A percentile compares a stretch with the other conserved stretches of the same genome.
Evolutionary conservation across 768 basidiomycete species (phyloP).

Genomic region (Rhodotorula babjevae): DNA sequence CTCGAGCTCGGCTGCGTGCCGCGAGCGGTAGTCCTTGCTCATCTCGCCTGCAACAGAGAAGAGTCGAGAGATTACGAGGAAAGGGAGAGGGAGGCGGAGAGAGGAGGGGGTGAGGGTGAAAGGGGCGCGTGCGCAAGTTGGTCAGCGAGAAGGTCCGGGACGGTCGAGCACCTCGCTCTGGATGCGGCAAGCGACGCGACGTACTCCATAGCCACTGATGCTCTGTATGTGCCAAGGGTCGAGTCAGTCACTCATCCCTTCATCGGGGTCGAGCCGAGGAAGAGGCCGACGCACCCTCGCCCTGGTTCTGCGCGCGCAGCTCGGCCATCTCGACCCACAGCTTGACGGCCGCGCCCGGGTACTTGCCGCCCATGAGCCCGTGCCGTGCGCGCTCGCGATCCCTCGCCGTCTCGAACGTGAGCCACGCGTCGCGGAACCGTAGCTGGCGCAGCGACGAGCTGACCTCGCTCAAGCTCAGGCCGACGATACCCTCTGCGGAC

Average conservation of each 20-base stretch:
- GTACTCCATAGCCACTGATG: constrained; percentile 3
- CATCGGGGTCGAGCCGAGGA: too few relatives aligned
- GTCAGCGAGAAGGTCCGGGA: too few relatives aligned
- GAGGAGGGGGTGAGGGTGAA: too few relatives aligned
- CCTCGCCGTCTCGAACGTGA: background rate
- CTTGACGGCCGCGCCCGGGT: background rate
- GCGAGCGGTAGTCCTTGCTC: background rate
- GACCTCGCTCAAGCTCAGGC: background rate
- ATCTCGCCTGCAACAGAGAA: background rate
- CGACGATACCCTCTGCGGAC: background rate
- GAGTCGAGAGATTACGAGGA: background rate
- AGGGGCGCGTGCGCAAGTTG: too few relatives aligned
- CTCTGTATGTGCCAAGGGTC: background rate
- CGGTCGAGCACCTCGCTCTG: background rate
- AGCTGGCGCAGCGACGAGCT: background rate
- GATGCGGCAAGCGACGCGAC: background rate
- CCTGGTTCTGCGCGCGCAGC: background rate
- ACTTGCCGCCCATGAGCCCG: background rate
- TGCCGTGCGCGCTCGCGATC: background rate
- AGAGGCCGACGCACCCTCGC: background rate
- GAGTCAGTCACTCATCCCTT: background rate
- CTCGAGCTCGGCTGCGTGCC: background rate
- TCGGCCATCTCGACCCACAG: background rate
- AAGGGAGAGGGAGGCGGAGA: too few relatives aligned
- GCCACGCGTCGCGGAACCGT: background rate